Evolutionary conservation across 2,329 filamentous ascomycete species (phyloP), one percentile per base, ranked within the genome.

Genomic region (Talaromyces rugulosus): DNA sequence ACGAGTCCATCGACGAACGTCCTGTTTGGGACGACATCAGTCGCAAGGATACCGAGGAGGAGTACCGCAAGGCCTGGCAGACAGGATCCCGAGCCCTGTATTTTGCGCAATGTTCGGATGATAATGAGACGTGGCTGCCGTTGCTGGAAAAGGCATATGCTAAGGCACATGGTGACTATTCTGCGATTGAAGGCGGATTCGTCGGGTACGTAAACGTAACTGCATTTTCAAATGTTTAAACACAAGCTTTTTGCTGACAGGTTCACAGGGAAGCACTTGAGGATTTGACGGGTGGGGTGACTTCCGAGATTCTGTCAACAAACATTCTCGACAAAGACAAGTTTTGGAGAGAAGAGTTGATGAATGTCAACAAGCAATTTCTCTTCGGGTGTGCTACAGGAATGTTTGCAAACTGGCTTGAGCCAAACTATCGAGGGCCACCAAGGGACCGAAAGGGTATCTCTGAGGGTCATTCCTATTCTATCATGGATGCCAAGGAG

Each of bases 81-180:
- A 90, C 86, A 0, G 90, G 90, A 1, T 92, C 89, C 5, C 85
- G 89, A 66, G 89, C 91, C 0, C 78, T 95, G 2, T 92, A 90
- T 75, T 94, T 94, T 75, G 89, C 88, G 2, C 87, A 89, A 69
- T 91, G 88, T 75, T 84, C 84, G 63, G 86, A 91, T 65, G 85
- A 87, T 36, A 91, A 92, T 70, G 90, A 94, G 73, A 94, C 90
- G 0, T 95, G 91, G 91, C 81, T 94, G 5, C 89, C 90, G 0
- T 77, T 95, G 28, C 79, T 93, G 1, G 90, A 94, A 70, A 94
- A 94, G 74, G 91, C 91, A 1, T 94, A 90, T 71, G 91, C 91
- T 23, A 95, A 95, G 74, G 89, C 89, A 0, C 91, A 95, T 68
- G 90, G 90, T 2, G 90, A 95, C 70, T 96, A 89, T 67, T 85